Conservation (phyloP, 2,329 filamentous ascomycete species). For the Fusarium chuoi region DNA sequence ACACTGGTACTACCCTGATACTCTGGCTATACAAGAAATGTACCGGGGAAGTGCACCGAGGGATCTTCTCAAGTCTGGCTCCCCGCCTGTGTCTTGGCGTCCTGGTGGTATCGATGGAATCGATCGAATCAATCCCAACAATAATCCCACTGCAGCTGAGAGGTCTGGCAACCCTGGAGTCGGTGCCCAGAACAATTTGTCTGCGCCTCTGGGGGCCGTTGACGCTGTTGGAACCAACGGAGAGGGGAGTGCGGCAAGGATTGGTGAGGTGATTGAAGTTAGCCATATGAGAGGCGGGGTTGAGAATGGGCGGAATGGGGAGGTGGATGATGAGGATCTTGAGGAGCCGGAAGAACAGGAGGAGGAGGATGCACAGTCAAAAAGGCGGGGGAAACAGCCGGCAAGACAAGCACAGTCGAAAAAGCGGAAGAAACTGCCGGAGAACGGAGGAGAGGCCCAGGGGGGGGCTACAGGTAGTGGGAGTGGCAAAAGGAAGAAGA, state of each 20-base stretch:
- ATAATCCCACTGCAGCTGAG: no score
- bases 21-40: no score
- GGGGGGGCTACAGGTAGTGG: not conserved
- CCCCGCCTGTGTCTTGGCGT: no score
- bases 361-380: no score
- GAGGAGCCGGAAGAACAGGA: not conserved
- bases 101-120: no score
- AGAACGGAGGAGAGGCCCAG: not conserved
- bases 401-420: no score
- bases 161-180: not conserved
- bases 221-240: no score
- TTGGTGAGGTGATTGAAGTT: not conserved
- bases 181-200: not conserved
- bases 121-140: no score
- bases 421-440: no score
- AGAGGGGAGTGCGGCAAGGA: fast-evolving
- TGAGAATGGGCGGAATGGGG: fast-evolving
- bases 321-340: not conserved
- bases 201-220: not conserved
- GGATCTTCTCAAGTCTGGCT: no score
- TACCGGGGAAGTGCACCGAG: no score
- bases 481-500: not conserved
- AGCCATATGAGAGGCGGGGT: not conserved
- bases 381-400: no score
- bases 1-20: not conserved